Base-by-base conservation (phyloP, 2,329 filamentous ascomycete genomes). In the Huntiella savannae region DNA sequence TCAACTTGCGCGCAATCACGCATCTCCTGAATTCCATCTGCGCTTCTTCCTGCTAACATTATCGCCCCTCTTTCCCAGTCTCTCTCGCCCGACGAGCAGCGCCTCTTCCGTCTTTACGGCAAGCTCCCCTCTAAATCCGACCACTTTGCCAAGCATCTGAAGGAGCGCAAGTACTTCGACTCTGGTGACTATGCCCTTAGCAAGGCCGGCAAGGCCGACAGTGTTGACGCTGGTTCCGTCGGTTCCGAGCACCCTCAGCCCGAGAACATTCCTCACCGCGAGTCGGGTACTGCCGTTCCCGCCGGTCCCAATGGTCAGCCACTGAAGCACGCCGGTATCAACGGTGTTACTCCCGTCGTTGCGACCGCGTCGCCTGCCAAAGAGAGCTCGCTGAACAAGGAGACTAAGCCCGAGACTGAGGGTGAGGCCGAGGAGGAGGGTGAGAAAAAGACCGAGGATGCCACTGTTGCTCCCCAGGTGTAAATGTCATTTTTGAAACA, bases 141-240 rank as follows among this genome's bases (percentile, higher is more conserved):
- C 63, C 75, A 95, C 58, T 79, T 96, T 56, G 86, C 92, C 70
- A 96, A 96, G 71, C 93, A 96, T 62, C 76, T 96, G 60, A 95
- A 95, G 74, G 91, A 96, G 63, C 87, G 91, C 69, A 98, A 93
- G 69, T 95, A 94, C 69, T 95, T 95, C 64, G 86, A 95, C 69
- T 91, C 82, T 50, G 87, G 86, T 59, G 86, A 95, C 68, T 95
- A 94, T 58, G 87, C 87, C 59, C 82, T 94, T 67, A 88, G 82
- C 63, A 94, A 95, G 70, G 91, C 91, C 50, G 91, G 91, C 64
- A 96, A 96, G 68, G 86, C 85, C 62, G 83, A 87, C 58, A 82
- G 91, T 59, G 82, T 91, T 58, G 88, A 92, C 59, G 84, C 93
- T 50, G 93, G 88, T 59, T 81, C 81, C 58, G 84, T 98, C 58